A percentile compares a stretch with the other conserved stretches of the same genome.
These are phyloP conservation scores for Barnettozyma sp. DNA, from an alignment of 805 yeast species.

Conservation along the genomic window DNA sequence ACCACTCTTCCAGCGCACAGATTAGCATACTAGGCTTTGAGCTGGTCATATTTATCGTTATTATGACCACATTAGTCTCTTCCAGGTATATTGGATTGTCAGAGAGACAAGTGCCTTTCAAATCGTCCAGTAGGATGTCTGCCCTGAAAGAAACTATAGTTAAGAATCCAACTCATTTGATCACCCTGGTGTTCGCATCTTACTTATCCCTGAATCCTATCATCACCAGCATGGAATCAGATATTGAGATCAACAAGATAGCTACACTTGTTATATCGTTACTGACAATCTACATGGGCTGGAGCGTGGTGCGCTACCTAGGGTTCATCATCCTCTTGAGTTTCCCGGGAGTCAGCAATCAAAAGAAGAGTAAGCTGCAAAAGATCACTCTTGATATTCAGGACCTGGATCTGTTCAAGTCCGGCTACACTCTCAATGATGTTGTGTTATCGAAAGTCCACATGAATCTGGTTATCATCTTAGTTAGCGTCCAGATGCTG, in stretches of 20 bases:
- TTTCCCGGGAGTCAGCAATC: constrained; percentile 40
- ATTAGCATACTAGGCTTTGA: constrained; percentile 28
- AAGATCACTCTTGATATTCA: constrained; percentile 41
- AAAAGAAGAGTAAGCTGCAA: constrained; percentile 31
- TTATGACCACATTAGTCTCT: constrained; percentile 29
- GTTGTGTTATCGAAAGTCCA: constrained; percentile 56
- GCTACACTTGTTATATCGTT: constrained; percentile 40
- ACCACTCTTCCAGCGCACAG: constrained; percentile 22
- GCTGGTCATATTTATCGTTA: constrained; percentile 20
- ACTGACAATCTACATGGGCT: constrained; percentile 41
- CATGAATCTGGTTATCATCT: constrained; percentile 50
- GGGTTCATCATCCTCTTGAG: constrained; percentile 48
- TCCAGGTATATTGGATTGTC: constrained; percentile 18
- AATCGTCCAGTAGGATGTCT: constrained; percentile 1
- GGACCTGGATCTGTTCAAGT: constrained; percentile 44
- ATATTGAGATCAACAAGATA: constrained; percentile 32
- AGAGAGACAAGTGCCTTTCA: constrained; percentile 3
- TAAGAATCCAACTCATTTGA: constrained; percentile 30
- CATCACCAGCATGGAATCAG: constrained; percentile 20
- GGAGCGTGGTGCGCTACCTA: constrained; percentile 43
- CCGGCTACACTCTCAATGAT: constrained; percentile 39
- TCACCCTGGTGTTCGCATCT: constrained; percentile 37
- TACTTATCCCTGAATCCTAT: constrained; percentile 37
- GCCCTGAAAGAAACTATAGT: constrained; percentile 17
- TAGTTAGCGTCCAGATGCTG: constrained; percentile 47